Base-by-base conservation (phyloP, 768 basidiomycete genomes). In the Calocybe gangraenosa region DNA sequence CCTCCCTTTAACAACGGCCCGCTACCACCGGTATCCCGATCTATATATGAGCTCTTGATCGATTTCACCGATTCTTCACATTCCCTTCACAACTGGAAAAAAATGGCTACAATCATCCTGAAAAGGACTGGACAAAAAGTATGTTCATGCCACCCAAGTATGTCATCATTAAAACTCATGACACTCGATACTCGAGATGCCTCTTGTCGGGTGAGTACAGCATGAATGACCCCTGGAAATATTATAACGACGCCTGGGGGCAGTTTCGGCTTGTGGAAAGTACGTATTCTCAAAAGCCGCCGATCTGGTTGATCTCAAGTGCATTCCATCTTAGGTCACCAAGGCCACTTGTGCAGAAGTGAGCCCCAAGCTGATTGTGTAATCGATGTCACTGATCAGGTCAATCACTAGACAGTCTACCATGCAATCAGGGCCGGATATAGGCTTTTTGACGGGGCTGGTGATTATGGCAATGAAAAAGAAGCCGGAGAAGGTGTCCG, bases 381-480 rank as follows among this genome's bases (percentile, higher is more conserved):
- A 23, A 15, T 33, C 10, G 18, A 13, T 28, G 20, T 37, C 30
- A 28, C 13, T 40, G 18, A 35, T 37, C 21, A 31, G 11, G 11
- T 35, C 42, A n/a, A 28, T 11, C 25, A 6, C 25, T 56, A 89
- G 79, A 81, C 77, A 42, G 90, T 94, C 40, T 92, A 91, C 71
- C 68, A 83, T 46, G 89, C 92, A 14, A 85, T 93, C 68, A 90
- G 90, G 62, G 71, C 74, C 19, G 92, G 92, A 0, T 92, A 91
- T 62, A 81, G 92, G 50, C 84, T 95, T 44, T 73, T 95, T 44
- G 91, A 92, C 46, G 84, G 87, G 49, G 90, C 90, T 23, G 79
- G 81, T 53, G 88, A 90, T 66, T 92, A 92, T 61, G 91, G 87
- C 7, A 94, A 95, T 52, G 92, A 95, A 66, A 87, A 82, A 57